Evolutionary conservation across 345 rosid genomes (phyloP).

Genomic region (Eucalyptus cloeziana): DNA sequence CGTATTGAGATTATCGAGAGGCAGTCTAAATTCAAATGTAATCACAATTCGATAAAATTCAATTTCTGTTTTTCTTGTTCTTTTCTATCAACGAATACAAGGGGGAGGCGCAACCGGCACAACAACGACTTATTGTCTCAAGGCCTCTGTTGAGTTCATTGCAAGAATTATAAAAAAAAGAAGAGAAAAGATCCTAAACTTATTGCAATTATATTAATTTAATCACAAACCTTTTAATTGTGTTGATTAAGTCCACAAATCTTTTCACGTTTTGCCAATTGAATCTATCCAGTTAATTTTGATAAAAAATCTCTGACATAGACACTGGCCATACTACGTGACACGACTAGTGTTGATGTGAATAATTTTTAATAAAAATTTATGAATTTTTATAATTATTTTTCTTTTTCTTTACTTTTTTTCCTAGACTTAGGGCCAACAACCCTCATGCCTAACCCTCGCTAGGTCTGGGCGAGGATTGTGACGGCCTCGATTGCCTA

Average conservation of each 20-base stretch:
- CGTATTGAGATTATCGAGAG: neutral
- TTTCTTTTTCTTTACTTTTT: too few relatives aligned
- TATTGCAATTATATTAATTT: too few relatives aligned
- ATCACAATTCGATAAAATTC: neutral
- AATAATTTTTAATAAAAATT: too few relatives aligned
- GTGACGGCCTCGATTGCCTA: accelerated
- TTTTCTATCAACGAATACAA: neutral
- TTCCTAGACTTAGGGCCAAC: neutral
- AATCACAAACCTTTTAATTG: accelerated
- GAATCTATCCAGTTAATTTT: accelerated
- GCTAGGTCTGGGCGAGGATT: accelerated
- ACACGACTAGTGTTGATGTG: accelerated
- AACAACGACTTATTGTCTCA: neutral
- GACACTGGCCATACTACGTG: accelerated
- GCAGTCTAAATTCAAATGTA: neutral
- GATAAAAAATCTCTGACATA: accelerated
- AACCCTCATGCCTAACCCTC: too few relatives aligned
- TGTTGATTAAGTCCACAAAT: too few relatives aligned
- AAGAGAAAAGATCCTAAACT: accelerated
- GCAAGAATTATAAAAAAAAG: too few relatives aligned
- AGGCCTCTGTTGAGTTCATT: neutral
- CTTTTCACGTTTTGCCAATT: too few relatives aligned
- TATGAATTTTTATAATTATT: too few relatives aligned
- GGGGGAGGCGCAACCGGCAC: neutral
- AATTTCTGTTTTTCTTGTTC: too few relatives aligned